A percentile compares a stretch with the other conserved stretches of the same genome.
Conservation (phyloP, 139 green algal species). For the Chlorella sp. region DNA sequence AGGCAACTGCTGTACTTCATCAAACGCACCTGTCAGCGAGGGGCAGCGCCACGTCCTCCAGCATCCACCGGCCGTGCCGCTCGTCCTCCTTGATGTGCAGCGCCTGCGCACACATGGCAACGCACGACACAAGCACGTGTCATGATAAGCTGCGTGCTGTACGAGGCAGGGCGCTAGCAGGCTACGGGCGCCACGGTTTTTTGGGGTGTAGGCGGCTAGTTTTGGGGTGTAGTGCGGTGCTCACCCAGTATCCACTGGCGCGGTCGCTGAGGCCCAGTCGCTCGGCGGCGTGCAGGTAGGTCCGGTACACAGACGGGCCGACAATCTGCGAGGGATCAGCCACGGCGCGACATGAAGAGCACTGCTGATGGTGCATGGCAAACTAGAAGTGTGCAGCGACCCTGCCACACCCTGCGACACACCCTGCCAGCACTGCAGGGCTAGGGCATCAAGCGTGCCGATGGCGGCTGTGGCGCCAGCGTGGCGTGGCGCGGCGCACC, state of each 20-base stretch:
- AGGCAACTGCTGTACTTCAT: background rate
- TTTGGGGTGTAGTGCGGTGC: no score
- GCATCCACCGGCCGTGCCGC: slow-evolving; percentile 53
- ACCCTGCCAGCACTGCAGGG: no score
- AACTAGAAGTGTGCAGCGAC: background rate
- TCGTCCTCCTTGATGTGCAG: slow-evolving; percentile 63
- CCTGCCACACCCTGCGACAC: no score
- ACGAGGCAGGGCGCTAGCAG: background rate
- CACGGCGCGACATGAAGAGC: background rate
- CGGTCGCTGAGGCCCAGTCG: slow-evolving; percentile 30
- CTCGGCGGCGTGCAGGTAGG: slow-evolving; percentile 40
- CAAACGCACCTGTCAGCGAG: slow-evolving; percentile 41
- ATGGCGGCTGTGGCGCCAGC: no score
- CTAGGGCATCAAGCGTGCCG: no score
- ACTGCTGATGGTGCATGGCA: background rate
- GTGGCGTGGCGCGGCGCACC: no score
- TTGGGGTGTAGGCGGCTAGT: no score
- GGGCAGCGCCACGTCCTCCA: slow-evolving; percentile 51
- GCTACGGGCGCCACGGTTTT: no score
- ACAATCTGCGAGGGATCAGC: no score
- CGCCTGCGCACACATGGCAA: no score
- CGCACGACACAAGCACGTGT: no score
- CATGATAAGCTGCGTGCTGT: background rate
- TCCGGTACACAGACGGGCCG: slow-evolving; percentile 38
- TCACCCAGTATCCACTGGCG: slow-evolving; percentile 42